Percentiles rank a stretch among this genome's conserved stretches.
These are phyloP conservation scores for Chalciporus sp. DNA, from an alignment of 1,284 basidiomycete genomes.

Conservation along the genomic window DNA sequence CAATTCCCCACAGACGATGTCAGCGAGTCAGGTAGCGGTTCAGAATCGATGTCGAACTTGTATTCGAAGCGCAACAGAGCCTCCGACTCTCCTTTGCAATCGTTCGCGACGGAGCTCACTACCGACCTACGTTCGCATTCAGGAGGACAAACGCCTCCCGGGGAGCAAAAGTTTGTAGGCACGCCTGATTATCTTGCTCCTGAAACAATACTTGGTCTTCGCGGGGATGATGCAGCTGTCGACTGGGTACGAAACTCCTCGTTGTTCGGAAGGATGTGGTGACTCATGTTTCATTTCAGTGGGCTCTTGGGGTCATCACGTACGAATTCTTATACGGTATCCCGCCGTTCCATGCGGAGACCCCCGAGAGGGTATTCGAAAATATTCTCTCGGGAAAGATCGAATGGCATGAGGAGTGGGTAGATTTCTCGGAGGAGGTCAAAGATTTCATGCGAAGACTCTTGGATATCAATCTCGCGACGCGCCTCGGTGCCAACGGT, in stretches of 20 bases:
- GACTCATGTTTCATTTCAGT: constrained; percentile 48
- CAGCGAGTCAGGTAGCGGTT: constrained; percentile 80
- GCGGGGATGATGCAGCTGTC: constrained; percentile 93
- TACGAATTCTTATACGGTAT: constrained; percentile 98
- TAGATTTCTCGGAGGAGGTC: constrained; percentile 87
- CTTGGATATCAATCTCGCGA: constrained; percentile 80
- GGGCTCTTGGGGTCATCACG: constrained; percentile 97
- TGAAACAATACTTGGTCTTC: constrained; percentile 94
- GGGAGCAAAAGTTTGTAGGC: constrained; percentile 93
- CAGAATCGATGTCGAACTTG: constrained; percentile 69
- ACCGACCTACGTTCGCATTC: constrained; percentile 74
- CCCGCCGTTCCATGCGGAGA: constrained; percentile 97
- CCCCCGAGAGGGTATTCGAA: constrained; percentile 97
- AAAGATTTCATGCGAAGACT: constrained; percentile 91
- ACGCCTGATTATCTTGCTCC: constrained; percentile 97
- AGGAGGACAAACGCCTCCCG: constrained; percentile 66
- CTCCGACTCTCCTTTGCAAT: constrained; percentile 76
- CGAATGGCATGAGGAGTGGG: constrained; percentile 93
- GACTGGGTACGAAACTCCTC: constrained; percentile 79
- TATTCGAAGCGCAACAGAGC: constrained; percentile 58
- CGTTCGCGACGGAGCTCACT: constrained; percentile 80
- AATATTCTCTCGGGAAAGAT: constrained; percentile 97
- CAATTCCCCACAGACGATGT: constrained; percentile 74
- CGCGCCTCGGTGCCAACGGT: constrained; percentile 85
- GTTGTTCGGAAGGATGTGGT: constrained; percentile 5